Evolutionary conservation across 1,139 yeast species (phyloP), one percentile per base, ranked within the genome.

Genomic region (Kazachstania sp.): DNA sequence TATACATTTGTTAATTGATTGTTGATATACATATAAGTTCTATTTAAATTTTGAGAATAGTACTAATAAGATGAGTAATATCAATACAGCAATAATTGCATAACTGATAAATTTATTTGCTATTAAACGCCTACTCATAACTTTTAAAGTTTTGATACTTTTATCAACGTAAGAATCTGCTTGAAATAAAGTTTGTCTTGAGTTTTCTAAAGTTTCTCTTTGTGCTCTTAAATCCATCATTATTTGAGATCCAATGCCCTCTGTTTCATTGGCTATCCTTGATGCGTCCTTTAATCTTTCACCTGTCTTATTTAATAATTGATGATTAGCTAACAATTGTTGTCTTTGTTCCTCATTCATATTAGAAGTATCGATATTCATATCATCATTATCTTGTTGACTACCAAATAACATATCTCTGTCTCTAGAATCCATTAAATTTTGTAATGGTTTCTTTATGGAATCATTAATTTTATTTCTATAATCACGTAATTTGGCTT

Each of bases 121-220:
- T n/a, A 95, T 90, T 73, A 92, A 75, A 60, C 98, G 72, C 66
- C 97, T 76, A 30, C 96, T 84, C 98, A 94, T 94, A 20, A 87
- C 77, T 59, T 87, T 82, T 60, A 94, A 71, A 0, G 98, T 94
- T 50, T 85, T 78, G 50, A 94, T 78, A 47, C 95, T 83, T 63
- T 84, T 82, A 66, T 92, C 98, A 46, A 94, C 95, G 60, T 90
- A 88, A 1, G 85, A 80, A 62, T 94, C 97, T 0, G 98, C 97
- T 53, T 88, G 94, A 67, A 78, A 76, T 45, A 94, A 72, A 0
- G 95, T 86, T 57, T 81, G 81, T 63, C 97, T 77, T 15, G 96
- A 79, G 55, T 90, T 88, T 44, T 78, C 69, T 45, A 94, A 79
- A 61, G 95, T 97, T 60, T 94, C 98, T 50, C 98, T 74, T 69